A percentile compares a stretch with the other conserved stretches of the same genome.
Evolutionary conservation across 2,329 filamentous ascomycete genomes (phyloP).

Genomic region (Aspergillus arachidicola): DNA sequence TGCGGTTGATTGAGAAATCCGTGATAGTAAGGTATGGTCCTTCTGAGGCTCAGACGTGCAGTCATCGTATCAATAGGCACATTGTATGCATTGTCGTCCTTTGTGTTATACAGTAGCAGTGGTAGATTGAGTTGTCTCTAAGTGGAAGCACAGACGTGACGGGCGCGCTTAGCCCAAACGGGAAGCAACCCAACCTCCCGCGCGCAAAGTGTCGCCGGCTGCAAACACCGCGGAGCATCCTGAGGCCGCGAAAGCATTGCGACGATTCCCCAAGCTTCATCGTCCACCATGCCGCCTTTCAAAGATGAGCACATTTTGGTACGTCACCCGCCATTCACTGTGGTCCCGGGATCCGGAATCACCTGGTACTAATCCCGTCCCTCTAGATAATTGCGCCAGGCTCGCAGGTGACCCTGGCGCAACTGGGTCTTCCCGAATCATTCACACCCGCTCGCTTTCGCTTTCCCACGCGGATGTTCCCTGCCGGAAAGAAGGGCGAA

Average conservation of each 20-base stretch:
- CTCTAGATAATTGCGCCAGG: constrained; percentile 62
- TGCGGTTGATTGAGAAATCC: neutral
- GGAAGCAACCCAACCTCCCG: constrained; percentile 22
- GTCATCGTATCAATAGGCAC: neutral
- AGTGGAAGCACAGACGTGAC: neutral
- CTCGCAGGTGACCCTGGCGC: constrained; percentile 86
- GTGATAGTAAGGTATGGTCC: neutral
- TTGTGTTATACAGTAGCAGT: neutral
- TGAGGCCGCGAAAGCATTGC: constrained; percentile 16
- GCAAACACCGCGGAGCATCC: constrained; percentile 23
- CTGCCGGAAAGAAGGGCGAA: constrained; percentile 72
- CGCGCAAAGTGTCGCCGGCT: constrained; percentile 23
- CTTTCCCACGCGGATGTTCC: constrained; percentile 92
- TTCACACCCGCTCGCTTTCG: constrained; percentile 87
- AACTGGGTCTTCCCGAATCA: constrained; percentile 85
- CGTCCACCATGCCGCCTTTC: constrained; percentile 50
- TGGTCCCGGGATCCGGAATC: neutral
- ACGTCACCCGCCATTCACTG: constrained; percentile 22
- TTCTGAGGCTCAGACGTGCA: neutral
- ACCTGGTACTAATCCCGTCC: constrained; percentile 8
- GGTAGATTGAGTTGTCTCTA: neutral
- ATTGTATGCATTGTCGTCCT: neutral
- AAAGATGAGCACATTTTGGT: constrained; percentile 57
- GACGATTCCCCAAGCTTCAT: constrained; percentile 19
- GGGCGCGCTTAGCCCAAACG: constrained; percentile 27